Evolutionary conservation across 2,329 filamentous ascomycete species (phyloP).

Genomic region (Fusarium phyllophilum): DNA sequence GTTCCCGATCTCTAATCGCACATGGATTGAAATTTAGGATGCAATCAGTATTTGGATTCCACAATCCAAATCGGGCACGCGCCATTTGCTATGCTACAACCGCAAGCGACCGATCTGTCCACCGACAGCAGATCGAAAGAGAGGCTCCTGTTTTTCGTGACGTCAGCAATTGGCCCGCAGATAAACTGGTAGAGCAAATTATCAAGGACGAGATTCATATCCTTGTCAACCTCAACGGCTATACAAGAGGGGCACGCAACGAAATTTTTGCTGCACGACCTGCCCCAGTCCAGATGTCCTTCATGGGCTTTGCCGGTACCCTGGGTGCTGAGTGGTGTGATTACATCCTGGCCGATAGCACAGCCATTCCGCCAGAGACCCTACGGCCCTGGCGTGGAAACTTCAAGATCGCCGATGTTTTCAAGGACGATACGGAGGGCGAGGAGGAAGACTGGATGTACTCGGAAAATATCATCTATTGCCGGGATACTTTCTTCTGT

Average conservation of each 20-base stretch:
- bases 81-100: conserved; percentile 98
- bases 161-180: conserved; percentile 85
- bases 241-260: conserved; percentile 95
- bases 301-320: conserved; percentile 98
- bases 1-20: conserved; percentile 6
- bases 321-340: conserved; percentile 98
- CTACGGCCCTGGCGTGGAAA: conserved; percentile 83
- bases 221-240: conserved; percentile 96
- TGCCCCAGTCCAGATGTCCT: conserved; percentile 98
- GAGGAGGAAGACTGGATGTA: conserved; percentile 89
- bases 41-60: conserved; percentile 97
- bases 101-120: conserved; percentile 85
- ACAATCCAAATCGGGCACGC: conserved; percentile 76
- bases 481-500: conserved; percentile 95
- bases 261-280: conserved; percentile 96
- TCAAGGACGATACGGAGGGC: conserved; percentile 72
- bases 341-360: conserved; percentile 91
- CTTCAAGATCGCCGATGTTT: conserved; percentile 76
- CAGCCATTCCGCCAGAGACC: conserved; percentile 84
- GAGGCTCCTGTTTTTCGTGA: conserved; percentile 94
- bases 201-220: conserved; percentile 91
- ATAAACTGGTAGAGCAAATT: conserved; percentile 87
- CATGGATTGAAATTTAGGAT: conserved; percentile 62
- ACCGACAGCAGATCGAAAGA: conserved; percentile 90
- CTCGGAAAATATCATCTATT: conserved; percentile 95